phyloP scores from a whole-genome alignment of 305 asterid genomes.

The Fraxinus xanthoxyloides region DNA sequence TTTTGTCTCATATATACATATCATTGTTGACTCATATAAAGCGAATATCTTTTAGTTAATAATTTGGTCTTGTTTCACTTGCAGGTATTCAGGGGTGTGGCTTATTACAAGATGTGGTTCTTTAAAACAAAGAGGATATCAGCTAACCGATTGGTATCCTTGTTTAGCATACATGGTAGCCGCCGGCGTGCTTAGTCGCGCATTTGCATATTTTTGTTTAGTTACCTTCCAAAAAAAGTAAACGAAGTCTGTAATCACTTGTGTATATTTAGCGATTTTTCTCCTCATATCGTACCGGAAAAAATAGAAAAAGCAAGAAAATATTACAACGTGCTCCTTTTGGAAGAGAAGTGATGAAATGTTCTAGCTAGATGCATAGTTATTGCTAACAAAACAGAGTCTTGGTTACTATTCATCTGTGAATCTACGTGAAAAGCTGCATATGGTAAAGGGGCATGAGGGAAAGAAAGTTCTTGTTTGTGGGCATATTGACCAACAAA shows the following conservation, averaged over 20 bases:
- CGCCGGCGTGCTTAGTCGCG: constrained; percentile 47
- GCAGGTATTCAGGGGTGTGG: constrained; percentile 73
- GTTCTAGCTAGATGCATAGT: neutral
- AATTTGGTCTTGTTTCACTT: neutral
- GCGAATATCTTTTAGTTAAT: neutral
- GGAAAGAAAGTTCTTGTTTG: neutral
- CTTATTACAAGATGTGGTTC: constrained; percentile 67
- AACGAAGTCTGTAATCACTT: neutral
- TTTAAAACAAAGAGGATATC: constrained; percentile 40
- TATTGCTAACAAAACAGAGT: neutral
- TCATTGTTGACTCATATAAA: neutral
- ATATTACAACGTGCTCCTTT: neutral
- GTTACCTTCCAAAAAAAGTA: constrained; percentile 77
- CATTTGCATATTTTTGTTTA: constrained; percentile 52
- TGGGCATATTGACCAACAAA: neutral
- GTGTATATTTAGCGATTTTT: neutral
- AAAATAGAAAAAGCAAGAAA: neutral
- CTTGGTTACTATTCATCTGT: neutral
- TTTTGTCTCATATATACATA: neutral
- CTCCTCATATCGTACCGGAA: neutral
- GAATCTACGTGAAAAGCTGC: neutral
- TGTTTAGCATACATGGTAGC: constrained; percentile 44
- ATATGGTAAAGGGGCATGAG: neutral
- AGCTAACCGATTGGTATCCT: constrained; percentile 41
- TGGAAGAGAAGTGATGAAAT: neutral